Evolutionary conservation across 176 grass and related monocot genomes (phyloP).

Genomic region (Phoenix dactylifera): DNA sequence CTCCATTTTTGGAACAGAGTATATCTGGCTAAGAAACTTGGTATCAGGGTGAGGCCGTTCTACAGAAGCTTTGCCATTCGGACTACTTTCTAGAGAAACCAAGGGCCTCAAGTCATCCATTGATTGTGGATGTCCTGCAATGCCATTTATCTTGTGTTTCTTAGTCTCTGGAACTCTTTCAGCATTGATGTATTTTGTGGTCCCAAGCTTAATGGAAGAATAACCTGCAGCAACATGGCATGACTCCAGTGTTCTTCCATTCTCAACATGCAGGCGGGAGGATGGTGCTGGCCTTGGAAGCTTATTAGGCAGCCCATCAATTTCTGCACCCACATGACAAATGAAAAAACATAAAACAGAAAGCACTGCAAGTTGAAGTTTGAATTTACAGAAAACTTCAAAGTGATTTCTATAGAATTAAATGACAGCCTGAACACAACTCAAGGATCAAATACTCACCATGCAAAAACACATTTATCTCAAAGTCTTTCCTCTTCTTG

Average conservation of each 20-base stretch:
- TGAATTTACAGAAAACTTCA: constrained; percentile 23
- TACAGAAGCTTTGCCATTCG: constrained; percentile 18
- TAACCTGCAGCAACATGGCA: constrained; percentile 48
- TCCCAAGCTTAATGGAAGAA: constrained; percentile 42
- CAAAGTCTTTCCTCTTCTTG: constrained; percentile 67
- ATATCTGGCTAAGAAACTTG: constrained; percentile 51
- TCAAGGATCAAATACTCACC: constrained; percentile 37
- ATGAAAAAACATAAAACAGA: constrained; percentile 43
- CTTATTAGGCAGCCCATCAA: constrained; percentile 49
- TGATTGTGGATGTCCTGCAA: constrained; percentile 27
- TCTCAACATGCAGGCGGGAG: background rate
- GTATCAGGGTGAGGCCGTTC: constrained; percentile 39
- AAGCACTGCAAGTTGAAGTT: background rate
- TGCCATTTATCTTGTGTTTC: constrained; percentile 44
- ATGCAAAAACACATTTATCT: constrained; percentile 55
- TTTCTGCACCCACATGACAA: constrained; percentile 54
- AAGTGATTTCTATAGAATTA: constrained; percentile 19
- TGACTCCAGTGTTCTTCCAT: constrained; percentile 32
- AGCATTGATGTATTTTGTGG: constrained; percentile 7
- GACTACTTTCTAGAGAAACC: constrained; percentile 23
- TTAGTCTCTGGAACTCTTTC: constrained; percentile 26
- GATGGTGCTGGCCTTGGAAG: constrained; percentile 35
- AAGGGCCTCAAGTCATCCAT: constrained; percentile 7
- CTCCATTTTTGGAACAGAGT: constrained; percentile 57
- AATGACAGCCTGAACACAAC: constrained; percentile 16